A percentile compares a stretch with the other conserved stretches of the same genome.
phyloP scores from a whole-genome alignment of 2,329 filamentous ascomycete species.

The Colletotrichum cuscutae region DNA sequence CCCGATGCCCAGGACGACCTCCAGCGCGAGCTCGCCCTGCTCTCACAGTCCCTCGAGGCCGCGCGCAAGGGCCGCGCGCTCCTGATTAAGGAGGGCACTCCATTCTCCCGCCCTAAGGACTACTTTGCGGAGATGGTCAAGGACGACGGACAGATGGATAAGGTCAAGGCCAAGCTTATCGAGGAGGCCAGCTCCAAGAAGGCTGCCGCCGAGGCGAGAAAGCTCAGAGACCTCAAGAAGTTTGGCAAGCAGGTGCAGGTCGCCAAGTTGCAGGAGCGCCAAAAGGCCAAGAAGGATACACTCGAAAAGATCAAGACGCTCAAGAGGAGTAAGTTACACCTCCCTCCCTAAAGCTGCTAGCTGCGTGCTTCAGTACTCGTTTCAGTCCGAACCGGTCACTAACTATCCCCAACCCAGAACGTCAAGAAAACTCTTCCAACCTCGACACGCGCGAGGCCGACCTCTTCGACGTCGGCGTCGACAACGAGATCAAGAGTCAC shows the following conservation, averaged over 20 bases:
- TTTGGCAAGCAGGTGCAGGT: conserved; percentile 99
- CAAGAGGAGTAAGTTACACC: conserved; percentile 85
- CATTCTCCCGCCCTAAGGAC: conserved; percentile 89
- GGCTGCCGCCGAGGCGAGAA: conserved; percentile 88
- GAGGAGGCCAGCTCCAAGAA: conserved; percentile 94
- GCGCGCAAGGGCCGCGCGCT: conserved; percentile 77
- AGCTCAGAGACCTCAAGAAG: conserved; percentile 96
- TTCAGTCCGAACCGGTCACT: background rate
- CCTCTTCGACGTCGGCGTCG: conserved; percentile 90
- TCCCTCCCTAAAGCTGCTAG: background rate
- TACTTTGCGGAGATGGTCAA: conserved; percentile 99
- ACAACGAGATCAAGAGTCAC: conserved; percentile 69
- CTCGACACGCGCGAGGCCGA: conserved; percentile 81
- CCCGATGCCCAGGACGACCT: conserved; percentile 91
- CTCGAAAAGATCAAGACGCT: conserved; percentile 94
- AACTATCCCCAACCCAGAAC: conserved; percentile 67
- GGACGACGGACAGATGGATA: conserved; percentile 97
- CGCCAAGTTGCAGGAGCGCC: conserved; percentile 92
- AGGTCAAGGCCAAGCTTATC: conserved; percentile 91
- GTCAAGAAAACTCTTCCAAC: conserved; percentile 74
- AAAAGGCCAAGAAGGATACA: conserved; percentile 91
- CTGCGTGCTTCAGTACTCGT: background rate
- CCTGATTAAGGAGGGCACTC: conserved; percentile 83
- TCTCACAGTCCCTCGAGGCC: conserved; percentile 86
- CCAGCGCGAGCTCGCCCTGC: conserved; percentile 91